Base-by-base conservation (phyloP, 129 eudicot genomes). In the Apium graveolens region DNA sequence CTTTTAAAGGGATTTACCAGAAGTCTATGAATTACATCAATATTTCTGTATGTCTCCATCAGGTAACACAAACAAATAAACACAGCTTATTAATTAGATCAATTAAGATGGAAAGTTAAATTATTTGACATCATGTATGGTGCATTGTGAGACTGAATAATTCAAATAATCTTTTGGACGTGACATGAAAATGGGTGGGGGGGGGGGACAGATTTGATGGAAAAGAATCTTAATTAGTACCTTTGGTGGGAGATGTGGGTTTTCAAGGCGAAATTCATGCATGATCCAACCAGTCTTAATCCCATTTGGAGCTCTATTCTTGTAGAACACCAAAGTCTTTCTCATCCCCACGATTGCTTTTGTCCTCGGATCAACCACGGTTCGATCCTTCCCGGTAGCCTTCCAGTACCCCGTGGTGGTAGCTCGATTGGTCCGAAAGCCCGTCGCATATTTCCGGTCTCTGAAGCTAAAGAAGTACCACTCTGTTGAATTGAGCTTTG, bases 301-400 rank as follows among this genome's bases (percentile, higher is more conserved):
- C 34, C 98, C 98, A 75, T 88, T 94, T 18, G 98, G 98, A 39
- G 98, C 98, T 86, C 98, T 89, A n/a, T 97, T 97, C 81, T 85
- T 83, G 76, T 94, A 91, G 83, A 94, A 94, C 41, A 94, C 98
- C 46, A 94, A 80, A 6, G 98, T 94, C 82, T 94, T 94, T 75
- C 98, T 86, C 98, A 94, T 94, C 39, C 98, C 98, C 20, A 91
- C 90, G 2, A 89, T 85, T 27, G 55, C 72, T 31, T 12, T 72
- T 8, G 88, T 86, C 63, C 76, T 88, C 1, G 84, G 83, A 78
- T 74, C 72, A 13, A 31, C 35, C 26, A 91, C 80, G 21, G 91
- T 78, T 78, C 93, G 85, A 81, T 94, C 98, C 82, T 94, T 94
- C 66, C 98, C 98, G 2, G 98, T 94, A 73, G 98, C 98, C 80